Percentiles rank a stretch among this genome's conserved stretches.
phyloP scores from a whole-genome alignment of 1,284 basidiomycete species.

The Austropuccinia psidii region DNA sequence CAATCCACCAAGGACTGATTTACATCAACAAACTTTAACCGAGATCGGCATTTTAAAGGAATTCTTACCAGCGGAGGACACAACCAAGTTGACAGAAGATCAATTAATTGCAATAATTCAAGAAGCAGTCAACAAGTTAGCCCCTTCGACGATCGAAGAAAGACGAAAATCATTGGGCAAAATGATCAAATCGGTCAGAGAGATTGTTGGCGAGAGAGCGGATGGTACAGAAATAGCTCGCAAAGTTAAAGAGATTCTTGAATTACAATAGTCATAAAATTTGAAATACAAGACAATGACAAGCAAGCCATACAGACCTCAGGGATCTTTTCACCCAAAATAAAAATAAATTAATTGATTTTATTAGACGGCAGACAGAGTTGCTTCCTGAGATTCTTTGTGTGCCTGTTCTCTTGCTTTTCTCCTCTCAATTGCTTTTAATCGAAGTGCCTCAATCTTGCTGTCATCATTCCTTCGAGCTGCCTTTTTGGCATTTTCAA shows the following conservation, averaged over 20 bases:
- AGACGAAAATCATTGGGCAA: neutral
- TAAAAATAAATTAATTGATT: too few relatives aligned
- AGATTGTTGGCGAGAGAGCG: neutral
- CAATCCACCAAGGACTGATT: neutral
- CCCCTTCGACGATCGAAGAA: neutral
- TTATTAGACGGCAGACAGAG: too few relatives aligned
- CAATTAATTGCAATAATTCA: too few relatives aligned
- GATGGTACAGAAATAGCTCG: neutral
- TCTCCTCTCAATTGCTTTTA: slow-evolving; percentile 22
- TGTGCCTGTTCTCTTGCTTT: slow-evolving; percentile 1
- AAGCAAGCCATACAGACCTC: too few relatives aligned
- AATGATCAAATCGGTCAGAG: neutral
- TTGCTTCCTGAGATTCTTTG: too few relatives aligned
- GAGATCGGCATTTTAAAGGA: neutral
- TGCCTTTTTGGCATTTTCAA: slow-evolving; percentile 22
- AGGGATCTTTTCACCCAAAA: too few relatives aligned
- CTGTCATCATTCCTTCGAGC: slow-evolving; percentile 25
- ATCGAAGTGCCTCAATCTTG: slow-evolving; percentile 30
- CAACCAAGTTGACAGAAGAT: neutral
- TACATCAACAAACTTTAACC: neutral
- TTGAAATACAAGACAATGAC: too few relatives aligned
- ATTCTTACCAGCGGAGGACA: neutral
- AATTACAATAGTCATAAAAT: neutral
- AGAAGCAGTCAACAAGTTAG: too few relatives aligned
- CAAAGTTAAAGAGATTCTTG: neutral